phyloP scores from a whole-genome alignment of 306 rosid species.

The Inga laurina region DNA sequence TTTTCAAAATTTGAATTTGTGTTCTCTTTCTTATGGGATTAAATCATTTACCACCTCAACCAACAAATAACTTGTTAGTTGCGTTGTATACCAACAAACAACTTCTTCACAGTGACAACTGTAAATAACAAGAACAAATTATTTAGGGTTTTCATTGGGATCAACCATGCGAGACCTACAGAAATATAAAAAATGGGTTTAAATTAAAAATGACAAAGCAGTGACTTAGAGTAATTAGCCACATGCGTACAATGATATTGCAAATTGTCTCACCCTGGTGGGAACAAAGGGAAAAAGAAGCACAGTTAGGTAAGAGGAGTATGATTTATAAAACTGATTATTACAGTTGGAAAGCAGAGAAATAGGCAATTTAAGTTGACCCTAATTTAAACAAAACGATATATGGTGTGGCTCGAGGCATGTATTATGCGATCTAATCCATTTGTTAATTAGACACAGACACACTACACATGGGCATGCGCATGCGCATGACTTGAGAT shows the following conservation, averaged over 20 bases:
- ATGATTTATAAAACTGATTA: slow-evolving; percentile 32
- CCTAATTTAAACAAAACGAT: slow-evolving; percentile 14
- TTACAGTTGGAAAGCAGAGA: slow-evolving; percentile 44
- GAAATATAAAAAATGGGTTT: neutral
- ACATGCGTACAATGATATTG: slow-evolving; percentile 53
- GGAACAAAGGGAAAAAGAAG: slow-evolving; percentile 33
- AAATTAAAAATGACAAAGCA: slow-evolving; percentile 17
- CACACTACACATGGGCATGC: neutral
- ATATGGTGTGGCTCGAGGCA: slow-evolving; percentile 63
- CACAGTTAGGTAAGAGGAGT: slow-evolving; percentile 29
- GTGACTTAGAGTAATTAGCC: slow-evolving; percentile 26
- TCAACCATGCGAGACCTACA: no score
- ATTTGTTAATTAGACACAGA: neutral
- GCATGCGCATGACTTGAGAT: slow-evolving; percentile 9
- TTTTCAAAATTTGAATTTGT: no score
- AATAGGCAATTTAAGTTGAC: slow-evolving; percentile 34
- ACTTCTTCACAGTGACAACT: no score
- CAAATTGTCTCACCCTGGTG: slow-evolving; percentile 39
- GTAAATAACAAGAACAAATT: no score
- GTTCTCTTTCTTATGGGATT: accelerated
- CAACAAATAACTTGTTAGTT: no score
- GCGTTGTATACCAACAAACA: no score
- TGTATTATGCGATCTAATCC: slow-evolving; percentile 37
- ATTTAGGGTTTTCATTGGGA: no score
- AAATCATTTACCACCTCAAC: no score